Conservation (phyloP, 805 yeast genomes). For the Metschnikowia continentalis region DNA sequence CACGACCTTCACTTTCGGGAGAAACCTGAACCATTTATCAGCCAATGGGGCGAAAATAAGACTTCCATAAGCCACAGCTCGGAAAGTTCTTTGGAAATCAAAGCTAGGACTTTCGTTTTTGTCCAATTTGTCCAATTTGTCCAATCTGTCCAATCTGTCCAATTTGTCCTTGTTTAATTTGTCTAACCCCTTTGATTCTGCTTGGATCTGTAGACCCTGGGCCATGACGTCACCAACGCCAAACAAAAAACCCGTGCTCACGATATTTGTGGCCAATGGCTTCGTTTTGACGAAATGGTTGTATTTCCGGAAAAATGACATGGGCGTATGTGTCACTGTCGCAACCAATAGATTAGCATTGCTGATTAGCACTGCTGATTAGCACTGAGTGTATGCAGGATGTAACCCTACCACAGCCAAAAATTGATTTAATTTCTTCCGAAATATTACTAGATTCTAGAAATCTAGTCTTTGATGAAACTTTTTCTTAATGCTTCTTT, state of each 20-base stretch:
- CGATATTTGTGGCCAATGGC: constrained; percentile 44
- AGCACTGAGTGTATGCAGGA: not conserved
- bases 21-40: constrained; percentile 59
- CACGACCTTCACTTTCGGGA: constrained; percentile 43
- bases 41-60: constrained; percentile 73
- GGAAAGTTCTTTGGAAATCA: constrained; percentile 52
- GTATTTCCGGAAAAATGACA: constrained; percentile 16
- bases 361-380: too few species aligned
- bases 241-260: constrained; percentile 53
- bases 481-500: too few species aligned
- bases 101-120: constrained; percentile 18
- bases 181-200: not conserved
- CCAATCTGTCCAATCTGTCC: too few species aligned
- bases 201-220: constrained; percentile 37
- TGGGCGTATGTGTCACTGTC: not conserved
- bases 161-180: not conserved
- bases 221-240: constrained; percentile 77
- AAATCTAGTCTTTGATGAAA: too few species aligned
- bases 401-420: too few species aligned
- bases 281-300: constrained; percentile 26
- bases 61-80: constrained; percentile 72
- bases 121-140: too few species aligned
- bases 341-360: not conserved
- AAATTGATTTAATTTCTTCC: too few species aligned
- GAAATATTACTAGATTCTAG: too few species aligned